phyloP scores from a whole-genome alignment of 768 basidiomycete species.

The Boletus speciosus region DNA sequence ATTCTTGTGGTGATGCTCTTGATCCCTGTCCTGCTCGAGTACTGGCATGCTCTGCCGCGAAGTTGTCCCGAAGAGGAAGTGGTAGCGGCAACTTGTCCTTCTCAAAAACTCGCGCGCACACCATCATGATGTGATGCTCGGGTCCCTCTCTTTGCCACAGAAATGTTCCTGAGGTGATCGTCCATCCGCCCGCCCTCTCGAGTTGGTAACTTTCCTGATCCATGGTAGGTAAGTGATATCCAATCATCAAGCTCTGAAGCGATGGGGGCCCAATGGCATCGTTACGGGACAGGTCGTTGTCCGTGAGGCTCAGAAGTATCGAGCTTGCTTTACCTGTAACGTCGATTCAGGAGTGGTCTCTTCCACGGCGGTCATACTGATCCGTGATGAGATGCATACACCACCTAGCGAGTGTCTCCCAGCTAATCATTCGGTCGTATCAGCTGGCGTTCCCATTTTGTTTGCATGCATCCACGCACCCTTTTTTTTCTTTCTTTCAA shows the following conservation, averaged over 20 bases:
- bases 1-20: neutral
- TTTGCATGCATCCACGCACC: neutral
- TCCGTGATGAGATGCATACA: neutral
- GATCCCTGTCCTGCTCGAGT: neutral
- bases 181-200: neutral
- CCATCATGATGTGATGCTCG: neutral
- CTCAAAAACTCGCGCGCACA: neutral
- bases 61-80: slow-evolving; percentile 11
- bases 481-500: too few relatives aligned
- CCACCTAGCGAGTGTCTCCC: neutral
- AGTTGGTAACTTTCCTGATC: neutral
- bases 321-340: neutral
- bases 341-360: neutral
- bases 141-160: neutral
- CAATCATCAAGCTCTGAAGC: neutral
- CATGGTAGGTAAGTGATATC: neutral
- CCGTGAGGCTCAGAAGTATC: neutral
- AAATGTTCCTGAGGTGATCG: slow-evolving; percentile 8
- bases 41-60: slow-evolving; percentile 4
- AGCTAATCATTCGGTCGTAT: neutral
- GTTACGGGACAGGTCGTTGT: neutral
- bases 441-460: neutral
- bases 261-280: neutral
- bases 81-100: slow-evolving; percentile 1
- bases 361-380: neutral